These are phyloP conservation scores for Cytospora piceicola DNA, from an alignment of 2,329 filamentous ascomycete species.

Conservation along the genomic window DNA sequence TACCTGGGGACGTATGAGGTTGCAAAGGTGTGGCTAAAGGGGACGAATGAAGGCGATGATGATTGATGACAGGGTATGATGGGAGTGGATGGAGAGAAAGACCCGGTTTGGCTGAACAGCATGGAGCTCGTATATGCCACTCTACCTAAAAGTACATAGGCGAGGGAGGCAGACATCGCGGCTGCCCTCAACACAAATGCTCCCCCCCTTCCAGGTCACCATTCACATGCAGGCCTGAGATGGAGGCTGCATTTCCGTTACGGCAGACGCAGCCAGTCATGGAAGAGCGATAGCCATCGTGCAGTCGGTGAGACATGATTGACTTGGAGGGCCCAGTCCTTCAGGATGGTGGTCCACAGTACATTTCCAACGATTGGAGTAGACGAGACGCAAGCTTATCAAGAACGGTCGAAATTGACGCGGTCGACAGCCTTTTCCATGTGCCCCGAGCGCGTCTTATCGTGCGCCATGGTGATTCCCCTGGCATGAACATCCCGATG, in stretches of 20 bases:
- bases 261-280: not conserved
- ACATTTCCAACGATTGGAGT: not conserved
- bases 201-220: not conserved
- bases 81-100: not conserved
- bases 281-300: not conserved
- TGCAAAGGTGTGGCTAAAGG: constrained; percentile 66
- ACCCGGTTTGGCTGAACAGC: not conserved
- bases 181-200: not conserved
- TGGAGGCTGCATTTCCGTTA: not conserved
- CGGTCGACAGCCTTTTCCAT: not conserved
- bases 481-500: not conserved
- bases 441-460: not conserved
- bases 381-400: constrained; percentile 4
- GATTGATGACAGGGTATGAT: constrained; percentile 40
- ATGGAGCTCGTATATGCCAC: not conserved
- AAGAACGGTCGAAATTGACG: not conserved
- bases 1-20: constrained; percentile 88
- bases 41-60: constrained; percentile 46
- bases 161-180: not conserved
- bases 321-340: not conserved
- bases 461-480: not conserved
- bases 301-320: constrained; percentile 4
- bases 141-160: not conserved
- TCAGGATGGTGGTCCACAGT: not conserved
- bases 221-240: not conserved